These are phyloP conservation scores for Paramarasmius palmivorus DNA, from an alignment of 1,284 basidiomycete species.

Conservation along the genomic window DNA sequence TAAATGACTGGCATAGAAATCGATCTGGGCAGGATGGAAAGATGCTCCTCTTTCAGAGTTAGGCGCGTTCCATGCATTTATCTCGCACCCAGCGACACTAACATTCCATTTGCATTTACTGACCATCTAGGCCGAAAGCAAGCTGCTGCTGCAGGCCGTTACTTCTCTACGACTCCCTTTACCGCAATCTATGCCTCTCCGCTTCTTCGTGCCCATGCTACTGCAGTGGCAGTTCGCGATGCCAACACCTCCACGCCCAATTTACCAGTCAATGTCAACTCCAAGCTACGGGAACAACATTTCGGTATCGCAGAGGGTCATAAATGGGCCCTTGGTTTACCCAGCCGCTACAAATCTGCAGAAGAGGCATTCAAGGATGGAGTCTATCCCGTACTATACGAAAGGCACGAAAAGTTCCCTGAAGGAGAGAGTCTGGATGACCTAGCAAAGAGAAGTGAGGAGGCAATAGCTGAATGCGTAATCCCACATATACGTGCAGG, in stretches of 20 bases:
- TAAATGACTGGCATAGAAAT: slow-evolving; percentile 31
- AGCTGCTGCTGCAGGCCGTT: slow-evolving; percentile 69
- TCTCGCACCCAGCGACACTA: neutral
- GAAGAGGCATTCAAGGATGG: slow-evolving; percentile 47
- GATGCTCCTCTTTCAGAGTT: slow-evolving; percentile 77
- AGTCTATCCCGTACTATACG: slow-evolving; percentile 49
- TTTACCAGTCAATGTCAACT: slow-evolving; percentile 49
- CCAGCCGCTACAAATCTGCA: slow-evolving; percentile 29
- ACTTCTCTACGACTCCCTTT: slow-evolving; percentile 55
- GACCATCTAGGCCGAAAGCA: slow-evolving; percentile 54
- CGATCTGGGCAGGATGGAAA: slow-evolving; percentile 78
- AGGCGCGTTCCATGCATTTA: slow-evolving; percentile 43
- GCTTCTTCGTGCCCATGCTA: slow-evolving; percentile 70
- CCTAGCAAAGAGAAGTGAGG: slow-evolving; percentile 53
- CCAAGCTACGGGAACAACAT: slow-evolving; percentile 58
- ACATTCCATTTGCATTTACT: slow-evolving; percentile 1
- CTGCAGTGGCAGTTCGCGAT: slow-evolving; percentile 60
- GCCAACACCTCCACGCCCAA: slow-evolving; percentile 46
- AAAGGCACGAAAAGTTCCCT: slow-evolving; percentile 57
- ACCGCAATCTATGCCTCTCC: slow-evolving; percentile 75
- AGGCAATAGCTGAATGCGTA: slow-evolving; percentile 57
- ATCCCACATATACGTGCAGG: slow-evolving; percentile 51
- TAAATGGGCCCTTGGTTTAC: slow-evolving; percentile 38
- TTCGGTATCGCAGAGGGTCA: slow-evolving; percentile 74
- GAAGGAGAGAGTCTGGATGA: slow-evolving; percentile 73